Base-by-base conservation (phyloP, 768 basidiomycete genomes). In the Fistulinella prunicolor region DNA sequence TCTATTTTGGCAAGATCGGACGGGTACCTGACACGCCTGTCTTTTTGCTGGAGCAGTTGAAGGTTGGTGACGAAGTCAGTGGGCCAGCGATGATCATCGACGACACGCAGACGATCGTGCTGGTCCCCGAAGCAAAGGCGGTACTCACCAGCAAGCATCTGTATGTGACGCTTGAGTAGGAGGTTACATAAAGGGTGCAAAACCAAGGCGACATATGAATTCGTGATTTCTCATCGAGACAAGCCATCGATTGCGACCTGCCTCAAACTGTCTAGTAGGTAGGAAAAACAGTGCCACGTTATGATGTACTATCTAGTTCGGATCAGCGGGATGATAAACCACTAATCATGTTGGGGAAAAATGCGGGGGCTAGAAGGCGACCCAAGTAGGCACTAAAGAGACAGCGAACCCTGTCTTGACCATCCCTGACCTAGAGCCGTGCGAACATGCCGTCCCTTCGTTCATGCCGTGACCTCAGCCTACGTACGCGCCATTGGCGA, bases 51-150 rank as follows among this genome's bases (percentile, higher is more conserved):
- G 80, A 80, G 36, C 69, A 72, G 13, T 67, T 97, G 48, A 72
- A 70, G 0, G 70, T 83, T 12, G 94, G 93, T 3, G 86, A 92
- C 47, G 71, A 74, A 34, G 72, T 95, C 22, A 68, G 78, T 37
- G 95, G 94, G 8, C 94, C 95, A 9, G 91, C 93, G 29, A 86
- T 97, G 80, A 86, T 98, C 51, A 89, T 96, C 58, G 94, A 98
- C 66, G 76, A 90, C 56, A 97, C 94, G 19, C 95, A 96, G 72
- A 96, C 94, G 20, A 90, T 97, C 51, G 86, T 98, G 26, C 68
- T 98, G 4, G 81, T 92, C 19, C 87, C 90, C 0, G 81, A 77
- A 14, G 81, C 86, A 42, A 79, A 66, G 61, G 86, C 81, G 17
- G 70, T 86, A 8, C 60, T 90, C 47, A 79, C 83, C 40, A 83